These are phyloP conservation scores for Carex pumila DNA, from an alignment of 176 grass and related monocot genomes.

Conservation along the genomic window DNA sequence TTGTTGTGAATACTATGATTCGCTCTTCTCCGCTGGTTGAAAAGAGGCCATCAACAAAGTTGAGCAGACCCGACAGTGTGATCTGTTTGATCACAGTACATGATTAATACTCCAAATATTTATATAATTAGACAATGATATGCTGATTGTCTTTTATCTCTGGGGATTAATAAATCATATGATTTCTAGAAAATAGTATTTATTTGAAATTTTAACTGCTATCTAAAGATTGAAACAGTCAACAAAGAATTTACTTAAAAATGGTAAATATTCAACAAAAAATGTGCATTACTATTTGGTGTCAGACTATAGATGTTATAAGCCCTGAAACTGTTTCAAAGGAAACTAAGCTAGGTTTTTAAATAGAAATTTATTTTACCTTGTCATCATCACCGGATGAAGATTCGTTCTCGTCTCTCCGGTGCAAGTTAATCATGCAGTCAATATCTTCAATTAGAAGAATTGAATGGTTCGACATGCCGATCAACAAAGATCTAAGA, in stretches of 20 bases:
- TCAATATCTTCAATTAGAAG: constrained; percentile 95
- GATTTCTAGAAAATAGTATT: neutral
- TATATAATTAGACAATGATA: neutral
- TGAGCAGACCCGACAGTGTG: constrained; percentile 78
- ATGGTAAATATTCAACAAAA: too few relatives aligned
- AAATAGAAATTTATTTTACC: neutral
- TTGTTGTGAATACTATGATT: constrained; percentile 85
- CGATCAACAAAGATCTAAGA: constrained; percentile 49
- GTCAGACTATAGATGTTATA: neutral
- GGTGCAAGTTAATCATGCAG: constrained; percentile 57
- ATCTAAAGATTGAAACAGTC: too few relatives aligned
- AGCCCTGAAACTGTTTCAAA: neutral
- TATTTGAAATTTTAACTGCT: too few relatives aligned
- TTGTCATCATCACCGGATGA: constrained; percentile 25
- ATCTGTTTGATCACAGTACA: constrained; percentile 27
- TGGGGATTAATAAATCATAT: neutral
- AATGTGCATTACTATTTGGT: neutral
- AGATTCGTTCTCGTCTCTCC: constrained; percentile 26
- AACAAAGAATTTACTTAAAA: too few relatives aligned
- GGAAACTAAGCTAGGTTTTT: neutral
- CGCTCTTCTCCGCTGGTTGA: constrained; percentile 80
- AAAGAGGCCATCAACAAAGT: constrained; percentile 85
- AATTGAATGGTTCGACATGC: constrained; percentile 72
- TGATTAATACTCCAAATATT: neutral
- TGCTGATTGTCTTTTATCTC: neutral